phyloP scores from a whole-genome alignment of 2,329 filamentous ascomycete genomes.

The Verruconis gallopava region DNA sequence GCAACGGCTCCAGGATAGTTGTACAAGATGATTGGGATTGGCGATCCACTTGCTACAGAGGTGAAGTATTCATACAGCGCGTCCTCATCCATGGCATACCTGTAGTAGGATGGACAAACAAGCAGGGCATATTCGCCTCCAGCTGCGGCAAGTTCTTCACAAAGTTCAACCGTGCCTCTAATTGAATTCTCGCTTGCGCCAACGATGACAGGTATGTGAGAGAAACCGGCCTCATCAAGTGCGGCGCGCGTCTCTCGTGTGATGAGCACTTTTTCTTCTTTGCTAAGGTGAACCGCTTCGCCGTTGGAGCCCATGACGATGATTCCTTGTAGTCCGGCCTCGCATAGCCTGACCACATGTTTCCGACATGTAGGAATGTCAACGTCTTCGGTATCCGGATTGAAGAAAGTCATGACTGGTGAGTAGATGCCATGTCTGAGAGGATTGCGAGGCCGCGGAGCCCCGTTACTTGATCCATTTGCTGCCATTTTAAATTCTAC shows the following conservation, averaged over 20 bases:
- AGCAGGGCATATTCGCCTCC: constrained; percentile 72
- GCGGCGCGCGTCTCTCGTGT: constrained; percentile 69
- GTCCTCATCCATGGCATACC: constrained; percentile 59
- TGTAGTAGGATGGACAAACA: constrained; percentile 75
- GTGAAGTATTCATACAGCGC: constrained; percentile 62
- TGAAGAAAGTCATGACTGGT: constrained; percentile 84
- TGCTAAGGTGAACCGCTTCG: constrained; percentile 73
- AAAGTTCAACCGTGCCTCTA: constrained; percentile 63
- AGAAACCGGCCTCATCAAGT: constrained; percentile 67
- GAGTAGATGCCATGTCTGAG: constrained; percentile 76
- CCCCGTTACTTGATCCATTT: background rate
- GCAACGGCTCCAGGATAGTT: constrained; percentile 83
- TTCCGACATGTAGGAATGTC: constrained; percentile 68
- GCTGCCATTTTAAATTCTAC: too few species aligned
- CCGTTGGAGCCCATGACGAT: constrained; percentile 86
- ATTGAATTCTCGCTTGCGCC: constrained; percentile 74
- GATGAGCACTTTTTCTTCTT: constrained; percentile 61
- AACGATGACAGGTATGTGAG: constrained; percentile 64
- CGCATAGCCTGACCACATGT: constrained; percentile 65
- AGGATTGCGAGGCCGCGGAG: constrained; percentile 33
- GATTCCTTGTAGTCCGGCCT: constrained; percentile 66
- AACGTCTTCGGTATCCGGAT: constrained; percentile 70
- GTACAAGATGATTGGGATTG: constrained; percentile 72
- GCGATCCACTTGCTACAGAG: constrained; percentile 60
- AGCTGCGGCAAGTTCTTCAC: constrained; percentile 50